A percentile compares a stretch with the other conserved stretches of the same genome.
These are phyloP conservation scores for Collybia sordida DNA, from an alignment of 768 basidiomycete genomes.

Conservation along the genomic window DNA sequence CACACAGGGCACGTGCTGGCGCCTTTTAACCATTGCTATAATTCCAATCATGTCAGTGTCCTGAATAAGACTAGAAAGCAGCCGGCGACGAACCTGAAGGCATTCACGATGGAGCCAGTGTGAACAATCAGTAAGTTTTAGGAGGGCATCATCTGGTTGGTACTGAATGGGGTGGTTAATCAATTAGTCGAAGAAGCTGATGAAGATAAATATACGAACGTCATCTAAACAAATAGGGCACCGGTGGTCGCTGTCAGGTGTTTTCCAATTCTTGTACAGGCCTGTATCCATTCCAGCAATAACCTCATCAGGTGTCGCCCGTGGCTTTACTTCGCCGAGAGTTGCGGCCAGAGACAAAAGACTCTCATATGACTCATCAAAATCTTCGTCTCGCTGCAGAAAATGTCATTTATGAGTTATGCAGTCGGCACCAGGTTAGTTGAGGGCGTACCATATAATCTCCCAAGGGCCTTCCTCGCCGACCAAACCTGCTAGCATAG, in stretches of 20 bases:
- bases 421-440: constrained; percentile 1
- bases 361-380: constrained; percentile 74
- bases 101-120: constrained; percentile 84
- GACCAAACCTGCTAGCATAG: constrained; percentile 11
- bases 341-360: constrained; percentile 56
- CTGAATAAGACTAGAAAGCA: neutral
- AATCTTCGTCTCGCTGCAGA: constrained; percentile 71
- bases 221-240: constrained; percentile 88
- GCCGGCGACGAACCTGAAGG: constrained; percentile 53
- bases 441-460: constrained; percentile 52
- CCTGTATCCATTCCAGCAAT: constrained; percentile 60
- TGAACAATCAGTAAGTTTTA: constrained; percentile 66
- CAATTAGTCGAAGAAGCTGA: constrained; percentile 9
- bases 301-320: constrained; percentile 60
- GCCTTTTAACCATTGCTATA: constrained; percentile 76
- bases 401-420: neutral
- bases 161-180: constrained; percentile 47
- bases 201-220: constrained; percentile 39
- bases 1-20: constrained; percentile 84
- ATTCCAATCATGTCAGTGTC: constrained; percentile 6
- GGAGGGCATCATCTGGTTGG: constrained; percentile 53
- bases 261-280: constrained; percentile 68
- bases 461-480: constrained; percentile 29
- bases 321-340: constrained; percentile 70
- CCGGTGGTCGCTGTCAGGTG: constrained; percentile 62